These are phyloP conservation scores for Leucocoprinus birnbaumii DNA, from an alignment of 768 basidiomycete species.

Conservation along the genomic window DNA sequence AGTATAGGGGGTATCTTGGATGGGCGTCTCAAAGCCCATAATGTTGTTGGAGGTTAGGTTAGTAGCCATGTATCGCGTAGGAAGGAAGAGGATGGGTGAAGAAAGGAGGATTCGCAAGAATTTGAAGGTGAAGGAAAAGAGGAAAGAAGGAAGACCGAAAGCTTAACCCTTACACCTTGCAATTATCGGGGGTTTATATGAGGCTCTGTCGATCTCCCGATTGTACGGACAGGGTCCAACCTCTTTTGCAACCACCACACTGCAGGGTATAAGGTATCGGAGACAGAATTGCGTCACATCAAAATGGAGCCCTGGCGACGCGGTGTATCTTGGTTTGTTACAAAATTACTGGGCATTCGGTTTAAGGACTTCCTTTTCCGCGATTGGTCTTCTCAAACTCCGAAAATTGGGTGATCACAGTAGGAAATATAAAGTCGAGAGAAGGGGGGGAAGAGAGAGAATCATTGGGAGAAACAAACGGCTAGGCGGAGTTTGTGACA, in stretches of 20 bases:
- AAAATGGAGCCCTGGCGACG: slow-evolving; percentile 1
- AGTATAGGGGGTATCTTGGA: not conserved
- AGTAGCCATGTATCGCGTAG: too few relatives aligned
- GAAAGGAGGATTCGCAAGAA: not conserved
- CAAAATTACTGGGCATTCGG: not conserved
- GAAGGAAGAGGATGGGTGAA: not conserved
- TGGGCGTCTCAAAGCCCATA: too few relatives aligned
- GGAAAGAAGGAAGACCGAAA: not conserved
- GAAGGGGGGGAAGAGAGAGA: too few relatives aligned
- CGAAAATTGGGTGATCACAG: not conserved
- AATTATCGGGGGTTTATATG: slow-evolving; percentile 8
- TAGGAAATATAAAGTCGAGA: too few relatives aligned
- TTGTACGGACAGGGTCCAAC: not conserved
- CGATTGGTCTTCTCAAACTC: not conserved
- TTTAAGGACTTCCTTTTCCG: not conserved
- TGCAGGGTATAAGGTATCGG: not conserved
- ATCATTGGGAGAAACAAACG: not conserved
- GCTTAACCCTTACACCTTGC: not conserved
- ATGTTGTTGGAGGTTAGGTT: too few relatives aligned
- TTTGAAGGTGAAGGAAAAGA: not conserved
- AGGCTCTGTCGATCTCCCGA: not conserved
- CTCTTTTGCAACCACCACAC: not conserved
- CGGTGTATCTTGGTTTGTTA: not conserved
- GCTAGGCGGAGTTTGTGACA: slow-evolving; percentile 10
- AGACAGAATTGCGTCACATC: not conserved